These are phyloP conservation scores for Botrytis sinoallii DNA, from an alignment of 2,329 filamentous ascomycete species.

Conservation along the genomic window DNA sequence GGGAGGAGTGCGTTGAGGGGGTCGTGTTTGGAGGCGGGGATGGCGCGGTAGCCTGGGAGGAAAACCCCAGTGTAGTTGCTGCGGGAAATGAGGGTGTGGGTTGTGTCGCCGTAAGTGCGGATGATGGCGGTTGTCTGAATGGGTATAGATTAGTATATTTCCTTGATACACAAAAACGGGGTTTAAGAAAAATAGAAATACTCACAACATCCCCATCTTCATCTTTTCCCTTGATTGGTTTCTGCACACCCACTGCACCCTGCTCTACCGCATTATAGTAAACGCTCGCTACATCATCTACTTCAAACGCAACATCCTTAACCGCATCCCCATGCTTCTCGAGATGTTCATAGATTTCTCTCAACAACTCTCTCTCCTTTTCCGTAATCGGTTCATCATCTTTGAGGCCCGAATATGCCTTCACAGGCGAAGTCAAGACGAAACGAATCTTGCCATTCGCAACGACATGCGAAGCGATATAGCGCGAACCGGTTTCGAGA, in stretches of 20 bases:
- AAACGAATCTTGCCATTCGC: constrained; percentile 74
- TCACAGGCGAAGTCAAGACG: constrained; percentile 78
- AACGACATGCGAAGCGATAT: constrained; percentile 80
- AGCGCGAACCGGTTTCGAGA: constrained; percentile 81
- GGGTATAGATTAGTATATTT: not conserved
- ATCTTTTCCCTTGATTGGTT: constrained; percentile 54
- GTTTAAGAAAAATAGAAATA: not conserved
- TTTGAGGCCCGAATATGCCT: constrained; percentile 54
- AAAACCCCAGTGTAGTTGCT: constrained; percentile 69
- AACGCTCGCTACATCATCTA: constrained; percentile 81
- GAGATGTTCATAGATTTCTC: constrained; percentile 77
- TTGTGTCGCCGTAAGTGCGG: constrained; percentile 91
- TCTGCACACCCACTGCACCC: constrained; percentile 60
- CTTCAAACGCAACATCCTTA: constrained; percentile 93
- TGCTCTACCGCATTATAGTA: constrained; percentile 69
- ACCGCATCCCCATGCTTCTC: constrained; percentile 89
- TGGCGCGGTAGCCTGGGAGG: constrained; percentile 74
- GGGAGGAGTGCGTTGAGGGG: constrained; percentile 50
- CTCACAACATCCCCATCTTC: constrained; percentile 48
- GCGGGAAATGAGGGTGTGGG: constrained; percentile 83
- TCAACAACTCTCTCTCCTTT: constrained; percentile 63
- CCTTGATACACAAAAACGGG: too few species aligned
- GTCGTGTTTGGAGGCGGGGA: constrained; percentile 40
- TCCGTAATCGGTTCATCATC: constrained; percentile 58
- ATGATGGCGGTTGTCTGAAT: constrained; percentile 66